A percentile compares a stretch with the other conserved stretches of the same genome.
phyloP scores from a whole-genome alignment of 169 alveolate genomes.

The Plasmodium berghei region DNA sequence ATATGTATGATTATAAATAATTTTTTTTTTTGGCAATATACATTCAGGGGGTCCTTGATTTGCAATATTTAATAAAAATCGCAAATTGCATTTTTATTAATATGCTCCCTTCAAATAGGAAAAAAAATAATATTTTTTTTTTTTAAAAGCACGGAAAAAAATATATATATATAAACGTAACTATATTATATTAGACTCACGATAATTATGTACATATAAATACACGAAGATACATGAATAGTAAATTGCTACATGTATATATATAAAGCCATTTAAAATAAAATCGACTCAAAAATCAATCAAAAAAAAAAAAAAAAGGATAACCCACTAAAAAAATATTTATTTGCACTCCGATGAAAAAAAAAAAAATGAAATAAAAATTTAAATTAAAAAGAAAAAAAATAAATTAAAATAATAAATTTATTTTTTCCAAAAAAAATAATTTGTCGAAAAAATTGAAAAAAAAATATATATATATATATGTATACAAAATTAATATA shows the following conservation, averaged over 20 bases:
- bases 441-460: conserved; percentile 20
- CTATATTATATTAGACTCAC: background rate
- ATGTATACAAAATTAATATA: conserved; percentile 7
- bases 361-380: conserved; percentile 12
- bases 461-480: conserved; percentile 27
- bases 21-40: no score
- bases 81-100: no score
- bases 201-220: background rate
- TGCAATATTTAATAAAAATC: no score
- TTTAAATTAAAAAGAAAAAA: conserved; percentile 12
- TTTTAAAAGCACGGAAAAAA: background rate
- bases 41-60: no score
- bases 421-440: conserved; percentile 24
- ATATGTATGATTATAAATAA: no score
- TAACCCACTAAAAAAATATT: background rate
- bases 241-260: conserved; percentile 5
- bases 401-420: conserved; percentile 24
- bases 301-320: conserved; percentile 8
- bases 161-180: background rate
- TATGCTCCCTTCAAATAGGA: background rate
- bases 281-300: conserved; percentile 31
- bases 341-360: conserved; percentile 1
- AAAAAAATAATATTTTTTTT: background rate
- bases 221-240: background rate
- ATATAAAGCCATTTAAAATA: conserved; percentile 4